Evolutionary conservation across 108 stramenopile genomes (phyloP), one percentile per base, ranked within the genome.

Genomic region (Aurantiochytrium sp.): DNA sequence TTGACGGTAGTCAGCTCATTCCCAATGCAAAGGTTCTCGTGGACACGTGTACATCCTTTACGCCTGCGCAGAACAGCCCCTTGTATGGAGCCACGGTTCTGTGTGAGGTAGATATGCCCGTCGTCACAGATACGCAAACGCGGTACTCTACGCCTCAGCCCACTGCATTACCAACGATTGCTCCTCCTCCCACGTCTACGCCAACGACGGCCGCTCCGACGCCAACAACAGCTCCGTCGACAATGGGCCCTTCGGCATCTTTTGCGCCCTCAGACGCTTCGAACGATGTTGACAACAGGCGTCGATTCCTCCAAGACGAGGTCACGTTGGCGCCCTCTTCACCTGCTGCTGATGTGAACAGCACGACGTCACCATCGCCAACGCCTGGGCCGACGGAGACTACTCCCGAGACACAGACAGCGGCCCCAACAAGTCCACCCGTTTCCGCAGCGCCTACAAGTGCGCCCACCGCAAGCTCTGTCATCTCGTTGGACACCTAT

Each of bases 1-100:
- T 83, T 83, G 73, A 83, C 73, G 73, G 73, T 5, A 83, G 73
- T 21, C 47, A 83, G 73, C 73, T 83, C 25, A 43, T 83, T 14
- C 19, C 73, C 21, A 10, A 6, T 5, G 44, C 49, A 8, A 18
- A 8, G 14, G 21, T 83, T 43, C 14, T 83, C 42, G 10, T 5
- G 19, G 25, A 25, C 12, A 83, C 44, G 5, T 83, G 73, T 43
- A 25, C 21, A 5, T 25, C 23, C 49, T 44, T 83, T 21, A 5
- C 21, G 5, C 47, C 73, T 8, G 5, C n/a, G n/a, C 42, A 10
- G 21, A 83, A n/a, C 21, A 8, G 6, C 49, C 49, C n/a, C 42
- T 21, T 45, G 16, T 45, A 25, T 83, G 73, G 73, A 5, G 18
- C 14, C 10, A 8, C 14, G 6, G 44, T 43, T 51, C 47, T 83